These are phyloP conservation scores for Nemophila menziesii DNA, from an alignment of 257 asterid species.

Conservation along the genomic window DNA sequence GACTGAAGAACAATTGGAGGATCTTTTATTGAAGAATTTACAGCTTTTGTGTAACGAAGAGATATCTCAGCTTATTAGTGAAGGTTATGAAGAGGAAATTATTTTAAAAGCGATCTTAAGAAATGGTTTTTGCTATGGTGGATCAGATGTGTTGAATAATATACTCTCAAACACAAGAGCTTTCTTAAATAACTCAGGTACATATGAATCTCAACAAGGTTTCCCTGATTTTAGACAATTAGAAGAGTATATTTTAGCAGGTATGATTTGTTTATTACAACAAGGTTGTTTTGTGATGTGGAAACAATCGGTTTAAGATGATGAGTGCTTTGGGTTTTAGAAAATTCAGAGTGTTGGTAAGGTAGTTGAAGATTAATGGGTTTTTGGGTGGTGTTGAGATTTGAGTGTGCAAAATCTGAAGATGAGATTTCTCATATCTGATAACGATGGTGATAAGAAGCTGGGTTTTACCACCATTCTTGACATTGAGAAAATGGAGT, in stretches of 20 bases:
- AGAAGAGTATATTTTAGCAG: slow-evolving; percentile 67
- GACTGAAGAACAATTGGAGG: slow-evolving; percentile 54
- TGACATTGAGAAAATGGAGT: too few species aligned
- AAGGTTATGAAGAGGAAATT: slow-evolving; percentile 68
- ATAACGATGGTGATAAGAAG: too few species aligned
- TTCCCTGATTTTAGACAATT: slow-evolving; percentile 69
- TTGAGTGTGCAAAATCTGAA: too few species aligned
- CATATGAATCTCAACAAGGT: slow-evolving; percentile 32
- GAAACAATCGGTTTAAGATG: too few species aligned
- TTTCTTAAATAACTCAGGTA: slow-evolving; percentile 32
- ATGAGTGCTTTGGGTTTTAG: too few species aligned
- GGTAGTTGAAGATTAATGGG: too few species aligned
- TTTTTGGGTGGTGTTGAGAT: too few species aligned
- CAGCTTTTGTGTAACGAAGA: slow-evolving; percentile 57
- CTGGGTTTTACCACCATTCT: too few species aligned
- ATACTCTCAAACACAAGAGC: slow-evolving; percentile 66
- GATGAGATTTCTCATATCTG: too few species aligned
- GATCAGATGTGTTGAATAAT: slow-evolving; percentile 79
- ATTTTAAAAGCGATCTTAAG: slow-evolving; percentile 62
- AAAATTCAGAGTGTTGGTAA: too few species aligned
- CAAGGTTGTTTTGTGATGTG: too few species aligned
- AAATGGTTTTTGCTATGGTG: slow-evolving; percentile 75
- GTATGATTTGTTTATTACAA: slow-evolving; percentile 85
- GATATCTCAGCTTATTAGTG: slow-evolving; percentile 33
- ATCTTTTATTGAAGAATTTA: slow-evolving; percentile 49